A percentile compares a stretch with the other conserved stretches of the same genome.
phyloP scores from a whole-genome alignment of 345 rosid genomes.

The Hibiscus tridactylites region DNA sequence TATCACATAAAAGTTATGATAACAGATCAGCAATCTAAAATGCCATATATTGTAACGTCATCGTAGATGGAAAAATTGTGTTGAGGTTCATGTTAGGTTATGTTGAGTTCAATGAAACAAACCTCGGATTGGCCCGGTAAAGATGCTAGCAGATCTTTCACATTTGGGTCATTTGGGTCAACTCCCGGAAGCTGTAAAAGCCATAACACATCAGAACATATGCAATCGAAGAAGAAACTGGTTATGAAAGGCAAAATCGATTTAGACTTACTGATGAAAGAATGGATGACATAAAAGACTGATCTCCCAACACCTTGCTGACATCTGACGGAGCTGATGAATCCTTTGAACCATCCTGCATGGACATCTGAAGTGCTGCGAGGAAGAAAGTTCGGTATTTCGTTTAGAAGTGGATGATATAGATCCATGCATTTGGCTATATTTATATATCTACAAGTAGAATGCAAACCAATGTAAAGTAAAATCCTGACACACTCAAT shows the following conservation, averaged over 20 bases:
- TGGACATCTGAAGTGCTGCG: constrained; percentile 76
- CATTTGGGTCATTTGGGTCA: constrained; percentile 71
- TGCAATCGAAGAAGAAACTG: constrained; percentile 3
- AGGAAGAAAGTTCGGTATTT: constrained; percentile 1
- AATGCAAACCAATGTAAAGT: background rate
- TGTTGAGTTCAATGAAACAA: background rate
- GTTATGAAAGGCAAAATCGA: background rate
- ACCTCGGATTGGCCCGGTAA: constrained; percentile 64
- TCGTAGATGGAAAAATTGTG: background rate
- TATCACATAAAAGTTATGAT: background rate
- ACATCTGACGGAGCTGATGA: constrained; percentile 26
- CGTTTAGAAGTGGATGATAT: background rate
- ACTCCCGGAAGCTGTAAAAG: constrained; percentile 73
- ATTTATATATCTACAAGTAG: background rate
- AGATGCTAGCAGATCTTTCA: constrained; percentile 62
- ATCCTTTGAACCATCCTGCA: constrained; percentile 37
- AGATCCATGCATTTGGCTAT: background rate
- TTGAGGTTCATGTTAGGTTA: background rate
- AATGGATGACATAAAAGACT: constrained; percentile 69
- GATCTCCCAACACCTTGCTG: constrained; percentile 50
- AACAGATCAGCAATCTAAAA: background rate
- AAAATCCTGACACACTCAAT: background rate
- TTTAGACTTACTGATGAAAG: constrained; percentile 54
- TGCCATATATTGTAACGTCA: background rate
- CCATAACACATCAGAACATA: background rate